Evolutionary conservation across 371 early-diverging fungal species (phyloP).

Genomic region (Mortierella sp.): DNA sequence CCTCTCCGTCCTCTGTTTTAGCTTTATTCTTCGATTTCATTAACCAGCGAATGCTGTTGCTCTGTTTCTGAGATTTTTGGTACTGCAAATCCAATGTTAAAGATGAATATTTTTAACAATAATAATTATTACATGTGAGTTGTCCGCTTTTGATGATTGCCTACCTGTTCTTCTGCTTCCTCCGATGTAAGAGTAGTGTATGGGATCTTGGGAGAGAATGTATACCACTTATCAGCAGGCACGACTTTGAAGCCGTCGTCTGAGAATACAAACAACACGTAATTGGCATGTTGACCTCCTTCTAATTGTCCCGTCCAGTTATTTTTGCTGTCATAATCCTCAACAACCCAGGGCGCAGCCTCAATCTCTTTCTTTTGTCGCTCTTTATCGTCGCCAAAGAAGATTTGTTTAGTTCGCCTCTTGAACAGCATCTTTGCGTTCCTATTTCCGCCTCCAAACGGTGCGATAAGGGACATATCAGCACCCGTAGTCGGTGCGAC

Average conservation of each 20-base stretch:
- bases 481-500: conserved; percentile 69
- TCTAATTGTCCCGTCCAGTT: conserved; percentile 78
- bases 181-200: conserved; percentile 88
- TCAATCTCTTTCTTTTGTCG: conserved; percentile 80
- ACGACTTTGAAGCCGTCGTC: conserved; percentile 89
- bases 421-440: conserved; percentile 87
- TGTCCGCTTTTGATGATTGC: background rate
- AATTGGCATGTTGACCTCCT: conserved; percentile 81
- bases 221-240: conserved; percentile 92
- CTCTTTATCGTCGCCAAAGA: conserved; percentile 79
- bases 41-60: conserved; percentile 73
- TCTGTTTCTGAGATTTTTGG: conserved; percentile 68
- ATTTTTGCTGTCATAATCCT: conserved; percentile 79
- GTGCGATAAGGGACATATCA: conserved; percentile 82
- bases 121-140: background rate
- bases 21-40: conserved; percentile 70
- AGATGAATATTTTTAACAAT: background rate
- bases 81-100: conserved; percentile 50
- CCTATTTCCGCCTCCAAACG: conserved; percentile 81
- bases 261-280: conserved; percentile 85
- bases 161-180: conserved; percentile 93
- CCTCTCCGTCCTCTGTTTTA: conserved; percentile 59
- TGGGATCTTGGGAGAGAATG: conserved; percentile 85
- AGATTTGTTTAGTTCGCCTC: conserved; percentile 86
- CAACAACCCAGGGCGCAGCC: conserved; percentile 82